Evolutionary conservation across 306 rosid species (phyloP).

Genomic region (cucumber (Cucumis sativus)): Cucumber_9930_V3 NC_026655.2:500001-500500

Average conservation of each 20-base stretch:
- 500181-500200: slow-evolving; percentile 28
- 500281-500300: slow-evolving; percentile 42
- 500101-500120: not conserved
- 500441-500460: slow-evolving; percentile 22
- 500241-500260: slow-evolving; percentile 29
- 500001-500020: not conserved
- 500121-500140: slow-evolving; percentile 28
- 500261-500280: slow-evolving; percentile 45
- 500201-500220: slow-evolving; percentile 29
- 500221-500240: slow-evolving; percentile 29
- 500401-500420: slow-evolving; percentile 12
- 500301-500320: slow-evolving; percentile 29
- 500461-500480: slow-evolving; percentile 93
- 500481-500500: slow-evolving; percentile 81
- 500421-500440: not conserved
- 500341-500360: slow-evolving; percentile 26
- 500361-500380: slow-evolving; percentile 40
- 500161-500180: slow-evolving; percentile 15
- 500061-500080: not conserved
- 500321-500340: slow-evolving; percentile 31
- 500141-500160: slow-evolving; percentile 43
- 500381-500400: slow-evolving; percentile 47
- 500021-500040: not conserved
- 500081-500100: not conserved
- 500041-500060: not conserved